Evolutionary conservation across 129 eudicot genomes (phyloP).

Genomic region (Centrapalus pauciflorus): DNA sequence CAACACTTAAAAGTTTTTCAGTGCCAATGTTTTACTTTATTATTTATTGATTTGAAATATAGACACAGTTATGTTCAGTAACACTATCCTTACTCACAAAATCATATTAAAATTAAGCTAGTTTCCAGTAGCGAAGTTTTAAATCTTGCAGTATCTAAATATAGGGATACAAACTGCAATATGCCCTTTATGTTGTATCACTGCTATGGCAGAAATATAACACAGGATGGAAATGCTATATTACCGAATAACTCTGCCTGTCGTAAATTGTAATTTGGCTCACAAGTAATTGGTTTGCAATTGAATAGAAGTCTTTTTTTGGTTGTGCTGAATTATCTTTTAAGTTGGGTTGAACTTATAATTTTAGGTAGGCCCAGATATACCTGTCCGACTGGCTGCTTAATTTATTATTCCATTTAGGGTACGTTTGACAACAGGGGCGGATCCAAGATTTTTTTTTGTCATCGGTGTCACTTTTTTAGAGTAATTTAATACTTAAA

Average conservation of each 20-base stretch:
- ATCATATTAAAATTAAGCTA: background rate
- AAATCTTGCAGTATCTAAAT: background rate
- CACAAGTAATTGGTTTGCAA: background rate
- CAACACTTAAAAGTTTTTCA: background rate
- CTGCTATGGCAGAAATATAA: background rate
- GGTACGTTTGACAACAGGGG: no score
- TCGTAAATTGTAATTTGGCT: background rate
- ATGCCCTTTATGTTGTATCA: background rate
- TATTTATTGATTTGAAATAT: background rate
- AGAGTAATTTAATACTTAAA: no score
- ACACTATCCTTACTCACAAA: background rate
- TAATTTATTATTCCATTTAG: background rate
- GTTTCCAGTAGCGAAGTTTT: background rate
- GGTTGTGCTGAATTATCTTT: background rate
- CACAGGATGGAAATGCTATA: background rate
- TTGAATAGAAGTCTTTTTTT: background rate
- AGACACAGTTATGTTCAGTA: background rate
- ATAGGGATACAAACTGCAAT: background rate
- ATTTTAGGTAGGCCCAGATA: background rate
- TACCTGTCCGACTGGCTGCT: no score
- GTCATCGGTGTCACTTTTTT: no score
- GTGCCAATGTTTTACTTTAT: background rate
- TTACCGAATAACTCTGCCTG: background rate
- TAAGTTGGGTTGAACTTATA: background rate
- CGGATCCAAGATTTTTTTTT: no score